phyloP scores from a whole-genome alignment of 345 rosid genomes.

The Gossypium australe region DNA sequence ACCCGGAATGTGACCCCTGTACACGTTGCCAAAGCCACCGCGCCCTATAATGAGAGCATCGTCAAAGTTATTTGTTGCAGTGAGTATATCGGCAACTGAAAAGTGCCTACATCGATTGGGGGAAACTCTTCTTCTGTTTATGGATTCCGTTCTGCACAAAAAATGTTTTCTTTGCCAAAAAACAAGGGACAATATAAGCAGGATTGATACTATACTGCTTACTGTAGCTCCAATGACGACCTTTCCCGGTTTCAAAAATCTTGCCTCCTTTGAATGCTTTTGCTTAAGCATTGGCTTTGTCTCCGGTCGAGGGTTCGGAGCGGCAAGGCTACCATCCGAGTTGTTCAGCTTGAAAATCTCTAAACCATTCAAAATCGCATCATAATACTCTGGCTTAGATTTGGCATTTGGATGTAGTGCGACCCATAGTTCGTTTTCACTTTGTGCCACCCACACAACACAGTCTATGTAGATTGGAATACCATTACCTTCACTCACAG shows the following conservation, averaged over 20 bases:
- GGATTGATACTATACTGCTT: constrained; percentile 15
- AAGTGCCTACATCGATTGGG: constrained; percentile 28
- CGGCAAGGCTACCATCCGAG: constrained; percentile 4
- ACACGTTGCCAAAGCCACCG: constrained; percentile 47
- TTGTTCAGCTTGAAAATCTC: constrained; percentile 45
- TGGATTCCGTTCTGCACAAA: constrained; percentile 16
- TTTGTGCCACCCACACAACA: constrained; percentile 2
- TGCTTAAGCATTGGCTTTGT: background rate
- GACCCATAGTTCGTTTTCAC: constrained; percentile 27
- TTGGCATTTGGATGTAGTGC: background rate
- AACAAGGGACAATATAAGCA: background rate
- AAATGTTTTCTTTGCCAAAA: background rate
- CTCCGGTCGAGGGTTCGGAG: constrained; percentile 24
- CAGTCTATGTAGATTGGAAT: constrained; percentile 27
- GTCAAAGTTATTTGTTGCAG: constrained; percentile 47
- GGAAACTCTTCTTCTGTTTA: constrained; percentile 22
- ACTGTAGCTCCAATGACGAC: constrained; percentile 19
- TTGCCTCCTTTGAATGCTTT: background rate
- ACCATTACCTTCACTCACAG: constrained; percentile 12
- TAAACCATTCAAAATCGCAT: constrained; percentile 44
- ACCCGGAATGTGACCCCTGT: constrained; percentile 37
- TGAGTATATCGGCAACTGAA: constrained; percentile 35
- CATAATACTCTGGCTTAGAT: background rate
- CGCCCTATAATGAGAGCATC: constrained; percentile 33
- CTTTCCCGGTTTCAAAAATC: background rate